A percentile compares a stretch with the other conserved stretches of the same genome.
Evolutionary conservation across 257 asterid species (phyloP).

Genomic region (Ehretia macrophylla): DNA sequence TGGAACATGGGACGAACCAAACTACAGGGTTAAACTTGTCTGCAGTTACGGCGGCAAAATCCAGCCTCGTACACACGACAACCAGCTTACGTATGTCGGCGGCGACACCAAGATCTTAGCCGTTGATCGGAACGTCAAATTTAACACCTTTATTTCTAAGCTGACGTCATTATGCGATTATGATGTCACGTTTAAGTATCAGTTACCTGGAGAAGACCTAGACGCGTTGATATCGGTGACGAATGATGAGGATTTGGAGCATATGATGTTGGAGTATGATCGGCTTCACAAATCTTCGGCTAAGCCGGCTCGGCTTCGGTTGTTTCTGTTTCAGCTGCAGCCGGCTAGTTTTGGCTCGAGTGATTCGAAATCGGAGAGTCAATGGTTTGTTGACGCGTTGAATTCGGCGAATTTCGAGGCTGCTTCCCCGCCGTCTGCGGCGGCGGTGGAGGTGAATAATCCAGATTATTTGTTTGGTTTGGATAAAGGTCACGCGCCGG

Average conservation of each 20-base stretch:
- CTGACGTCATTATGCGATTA: slow-evolving; percentile 28
- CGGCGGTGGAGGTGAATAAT: slow-evolving; percentile 3
- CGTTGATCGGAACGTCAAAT: slow-evolving; percentile 31
- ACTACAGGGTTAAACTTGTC: slow-evolving; percentile 35
- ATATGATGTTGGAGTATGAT: slow-evolving; percentile 63
- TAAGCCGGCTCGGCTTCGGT: slow-evolving; percentile 42
- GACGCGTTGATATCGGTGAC: slow-evolving; percentile 60
- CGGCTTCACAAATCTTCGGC: slow-evolving; percentile 30
- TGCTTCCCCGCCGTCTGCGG: slow-evolving; percentile 17
- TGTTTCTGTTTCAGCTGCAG: slow-evolving; percentile 36
- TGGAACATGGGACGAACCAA: slow-evolving; percentile 35
- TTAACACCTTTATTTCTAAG: slow-evolving; percentile 26
- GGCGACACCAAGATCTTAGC: slow-evolving; percentile 65
- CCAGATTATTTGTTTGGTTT: slow-evolving; percentile 36
- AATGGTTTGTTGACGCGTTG: slow-evolving; percentile 42
- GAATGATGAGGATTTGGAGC: slow-evolving; percentile 56
- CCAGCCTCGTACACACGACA: slow-evolving; percentile 82
- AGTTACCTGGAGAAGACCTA: slow-evolving; percentile 58
- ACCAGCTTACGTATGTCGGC: slow-evolving; percentile 81
- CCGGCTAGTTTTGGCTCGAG: slow-evolving; percentile 26
- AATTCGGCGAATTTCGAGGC: slow-evolving; percentile 30
- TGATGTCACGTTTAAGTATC: slow-evolving; percentile 45
- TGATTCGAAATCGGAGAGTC: slow-evolving; percentile 30
- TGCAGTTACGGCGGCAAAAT: slow-evolving; percentile 91
- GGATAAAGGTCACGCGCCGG: slow-evolving; percentile 21